Conservation (phyloP, 2,329 filamentous ascomycete species). For the Scedosporium minutisporum region DNA sequence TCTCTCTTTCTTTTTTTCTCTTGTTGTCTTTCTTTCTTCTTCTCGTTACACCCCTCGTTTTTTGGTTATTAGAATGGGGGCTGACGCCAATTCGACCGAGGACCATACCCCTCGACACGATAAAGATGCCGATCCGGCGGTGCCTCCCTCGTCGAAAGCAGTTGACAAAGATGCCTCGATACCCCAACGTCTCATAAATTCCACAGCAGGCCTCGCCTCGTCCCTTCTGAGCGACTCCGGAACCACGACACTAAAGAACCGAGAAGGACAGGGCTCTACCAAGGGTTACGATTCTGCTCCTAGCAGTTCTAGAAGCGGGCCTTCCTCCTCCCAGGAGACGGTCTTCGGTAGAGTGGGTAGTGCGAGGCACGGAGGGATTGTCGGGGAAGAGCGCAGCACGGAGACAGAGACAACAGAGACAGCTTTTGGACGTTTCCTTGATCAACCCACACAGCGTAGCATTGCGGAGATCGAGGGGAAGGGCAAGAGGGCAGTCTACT, state of each 20-base stretch:
- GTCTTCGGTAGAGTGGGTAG: background rate
- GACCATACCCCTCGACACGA: background rate
- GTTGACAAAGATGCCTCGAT: background rate
- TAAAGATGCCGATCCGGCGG: background rate
- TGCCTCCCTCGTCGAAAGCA: background rate
- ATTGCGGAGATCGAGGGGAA: slow-evolving; percentile 10
- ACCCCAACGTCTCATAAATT: background rate
- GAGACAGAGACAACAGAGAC: background rate
- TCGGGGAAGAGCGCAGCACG: background rate
- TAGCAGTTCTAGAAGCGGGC: background rate
- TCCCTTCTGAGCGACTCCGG: background rate
- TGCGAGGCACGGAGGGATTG: background rate
- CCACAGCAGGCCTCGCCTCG: background rate
- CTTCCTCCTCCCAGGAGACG: background rate
- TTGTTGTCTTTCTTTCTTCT: background rate
- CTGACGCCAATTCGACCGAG: background rate
- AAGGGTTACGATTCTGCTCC: background rate
- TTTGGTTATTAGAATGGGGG: background rate
- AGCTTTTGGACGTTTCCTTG: background rate
- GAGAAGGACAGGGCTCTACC: background rate
- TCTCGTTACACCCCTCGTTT: background rate
- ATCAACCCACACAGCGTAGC: background rate
- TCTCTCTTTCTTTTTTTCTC: background rate
- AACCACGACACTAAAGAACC: background rate
- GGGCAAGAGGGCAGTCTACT: slow-evolving; percentile 9